Percentiles rank a stretch among this genome's conserved stretches.
These are phyloP conservation scores for Dipteronia sinensis DNA, from an alignment of 345 rosid species.

Conservation along the genomic window DNA sequence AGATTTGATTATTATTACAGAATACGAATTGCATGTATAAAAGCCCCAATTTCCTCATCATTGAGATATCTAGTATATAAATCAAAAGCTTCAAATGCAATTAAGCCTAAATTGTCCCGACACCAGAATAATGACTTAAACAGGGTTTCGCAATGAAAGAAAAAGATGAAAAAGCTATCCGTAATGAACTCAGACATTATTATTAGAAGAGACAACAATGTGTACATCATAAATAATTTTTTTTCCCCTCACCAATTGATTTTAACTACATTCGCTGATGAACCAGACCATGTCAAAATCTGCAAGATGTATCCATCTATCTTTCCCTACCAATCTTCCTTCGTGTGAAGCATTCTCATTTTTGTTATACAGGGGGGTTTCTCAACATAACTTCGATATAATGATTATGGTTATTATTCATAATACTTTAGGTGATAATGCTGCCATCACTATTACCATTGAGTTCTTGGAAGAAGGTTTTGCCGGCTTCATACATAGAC, in stretches of 20 bases:
- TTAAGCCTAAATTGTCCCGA: not conserved
- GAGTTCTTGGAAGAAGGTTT: conserved; percentile 67
- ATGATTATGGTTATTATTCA: conserved; percentile 8
- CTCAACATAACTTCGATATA: conserved; percentile 19
- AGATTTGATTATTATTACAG: not conserved
- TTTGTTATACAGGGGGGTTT: conserved; percentile 19
- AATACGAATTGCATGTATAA: not conserved
- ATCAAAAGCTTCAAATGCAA: conserved; percentile 13
- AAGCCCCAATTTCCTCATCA: not conserved
- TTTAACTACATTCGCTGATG: conserved; percentile 3
- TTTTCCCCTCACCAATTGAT: not conserved
- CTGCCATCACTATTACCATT: conserved; percentile 42
- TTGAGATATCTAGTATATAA: not conserved
- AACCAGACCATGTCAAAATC: conserved; percentile 13
- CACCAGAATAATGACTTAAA: conserved; percentile 1
- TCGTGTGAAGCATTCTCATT: conserved; percentile 16
- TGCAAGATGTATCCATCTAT: not conserved
- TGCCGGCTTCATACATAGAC: conserved; percentile 86
- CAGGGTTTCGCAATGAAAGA: not conserved
- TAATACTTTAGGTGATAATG: conserved; percentile 38
- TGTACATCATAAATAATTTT: conserved; percentile 23
- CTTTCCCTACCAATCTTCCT: conserved; percentile 16
- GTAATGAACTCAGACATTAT: not conserved
- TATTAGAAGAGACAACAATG: conserved; percentile 12
- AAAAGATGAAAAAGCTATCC: not conserved